Conservation (phyloP, 805 yeast genomes). For the Nakazawaea holstii region DNA sequence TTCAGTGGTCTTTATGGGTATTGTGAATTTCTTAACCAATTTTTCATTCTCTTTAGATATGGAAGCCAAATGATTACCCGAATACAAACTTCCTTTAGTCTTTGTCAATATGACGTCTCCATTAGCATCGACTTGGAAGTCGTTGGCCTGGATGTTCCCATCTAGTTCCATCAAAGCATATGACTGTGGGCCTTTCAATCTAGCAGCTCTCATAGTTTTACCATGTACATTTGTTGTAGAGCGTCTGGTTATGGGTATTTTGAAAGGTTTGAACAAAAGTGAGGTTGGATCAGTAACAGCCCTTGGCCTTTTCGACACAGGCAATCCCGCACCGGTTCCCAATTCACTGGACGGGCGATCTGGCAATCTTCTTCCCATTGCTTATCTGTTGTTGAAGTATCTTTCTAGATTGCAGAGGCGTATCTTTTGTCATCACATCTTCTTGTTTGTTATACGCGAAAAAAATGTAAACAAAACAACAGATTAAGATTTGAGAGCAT, state of each 20-base stretch:
- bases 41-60: slow-evolving; percentile 33
- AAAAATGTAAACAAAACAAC: neutral
- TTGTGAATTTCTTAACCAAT: slow-evolving; percentile 45
- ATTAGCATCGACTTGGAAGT: slow-evolving; percentile 22
- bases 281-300: slow-evolving; percentile 45
- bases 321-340: slow-evolving; percentile 69
- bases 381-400: neutral
- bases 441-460: neutral
- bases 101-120: slow-evolving; percentile 22
- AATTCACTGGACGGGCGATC: slow-evolving; percentile 40
- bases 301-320: slow-evolving; percentile 50
- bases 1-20: slow-evolving; percentile 48
- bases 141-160: slow-evolving; percentile 12
- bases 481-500: neutral
- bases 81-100: slow-evolving; percentile 56
- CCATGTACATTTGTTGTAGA: slow-evolving; percentile 15
- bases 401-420: too few relatives aligned
- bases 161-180: slow-evolving; percentile 33
- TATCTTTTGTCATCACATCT: neutral
- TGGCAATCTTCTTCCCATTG: slow-evolving; percentile 25
- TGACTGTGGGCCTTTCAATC: slow-evolving; percentile 30
- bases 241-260: slow-evolving; percentile 47
- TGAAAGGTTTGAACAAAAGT: slow-evolving; percentile 61
- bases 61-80: slow-evolving; percentile 42
- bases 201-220: slow-evolving; percentile 19